Percentiles rank a stretch among this genome's conserved stretches.
Conservation (phyloP, 805 yeast species). For the Kregervanrija fluxuum region DNA sequence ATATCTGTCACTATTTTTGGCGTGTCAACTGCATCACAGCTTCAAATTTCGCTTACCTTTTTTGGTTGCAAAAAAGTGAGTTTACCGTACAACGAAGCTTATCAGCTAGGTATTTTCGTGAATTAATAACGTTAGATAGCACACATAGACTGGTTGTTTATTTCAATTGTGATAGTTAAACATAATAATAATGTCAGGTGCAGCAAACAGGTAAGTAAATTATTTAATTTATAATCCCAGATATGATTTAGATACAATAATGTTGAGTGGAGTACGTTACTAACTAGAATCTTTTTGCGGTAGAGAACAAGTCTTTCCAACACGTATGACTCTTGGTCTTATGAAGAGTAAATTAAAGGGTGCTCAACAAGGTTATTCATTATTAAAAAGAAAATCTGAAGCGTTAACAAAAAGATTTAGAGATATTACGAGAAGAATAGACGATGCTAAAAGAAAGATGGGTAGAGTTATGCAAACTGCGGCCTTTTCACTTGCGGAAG, state of each 20-base stretch:
- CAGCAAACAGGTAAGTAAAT: constrained; percentile 20
- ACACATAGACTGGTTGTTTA: not conserved
- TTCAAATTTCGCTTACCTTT: too few species aligned
- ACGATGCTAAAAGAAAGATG: constrained; percentile 94
- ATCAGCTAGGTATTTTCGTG: too few species aligned
- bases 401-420: constrained; percentile 95
- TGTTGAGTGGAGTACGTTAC: constrained; percentile 1
- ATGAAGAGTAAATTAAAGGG: constrained; percentile 97
- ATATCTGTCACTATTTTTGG: too few species aligned
- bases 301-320: constrained; percentile 95
- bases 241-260: constrained; percentile 18
- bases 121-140: too few species aligned
- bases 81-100: too few species aligned
- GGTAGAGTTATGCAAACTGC: constrained; percentile 98
- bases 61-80: too few species aligned
- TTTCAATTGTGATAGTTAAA: not conserved
- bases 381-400: constrained; percentile 91
- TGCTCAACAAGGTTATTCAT: constrained; percentile 92
- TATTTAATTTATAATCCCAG: not conserved
- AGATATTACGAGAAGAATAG: constrained; percentile 89
- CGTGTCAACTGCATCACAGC: too few species aligned
- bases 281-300: constrained; percentile 1
- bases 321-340: constrained; percentile 92
- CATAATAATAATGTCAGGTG: constrained; percentile 17
- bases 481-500: constrained; percentile 94